Evolutionary conservation across 805 yeast genomes (phyloP).

Genomic region (Ogataea minuta): DNA sequence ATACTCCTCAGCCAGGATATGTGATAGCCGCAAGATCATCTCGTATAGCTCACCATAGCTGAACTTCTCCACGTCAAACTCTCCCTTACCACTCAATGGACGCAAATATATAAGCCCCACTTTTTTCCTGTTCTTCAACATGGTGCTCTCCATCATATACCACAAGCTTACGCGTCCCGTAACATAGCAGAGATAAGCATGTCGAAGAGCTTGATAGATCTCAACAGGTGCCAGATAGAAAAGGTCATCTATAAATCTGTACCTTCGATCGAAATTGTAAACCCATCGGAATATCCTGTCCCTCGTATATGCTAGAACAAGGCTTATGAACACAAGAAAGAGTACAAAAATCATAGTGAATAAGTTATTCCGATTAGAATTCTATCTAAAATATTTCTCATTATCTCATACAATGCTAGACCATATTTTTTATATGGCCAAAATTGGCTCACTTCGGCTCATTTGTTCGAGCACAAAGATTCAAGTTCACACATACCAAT

Average conservation of each 20-base stretch:
- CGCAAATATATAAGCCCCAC: constrained; percentile 65
- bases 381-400: no score
- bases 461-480: not conserved
- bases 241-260: constrained; percentile 50
- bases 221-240: constrained; percentile 44
- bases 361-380: not conserved
- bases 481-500: constrained; percentile 24
- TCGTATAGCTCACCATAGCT: constrained; percentile 71
- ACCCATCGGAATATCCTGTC: no score
- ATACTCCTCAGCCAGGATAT: constrained; percentile 59
- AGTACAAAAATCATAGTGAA: not conserved
- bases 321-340: not conserved
- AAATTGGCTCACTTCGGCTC: not conserved
- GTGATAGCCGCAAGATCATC: constrained; percentile 62
- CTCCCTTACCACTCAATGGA: constrained; percentile 39
- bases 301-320: not conserved
- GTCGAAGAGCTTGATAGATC: constrained; percentile 40
- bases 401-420: no score
- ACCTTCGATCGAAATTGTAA: constrained; percentile 38
- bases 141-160: constrained; percentile 66
- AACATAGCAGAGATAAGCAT: constrained; percentile 33
- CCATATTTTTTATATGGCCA: no score
- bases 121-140: constrained; percentile 44
- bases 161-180: constrained; percentile 57
- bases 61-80: constrained; percentile 57